Evolutionary conservation across 2,329 filamentous ascomycete genomes (phyloP).

Genomic region (Epichloe scottii): DNA sequence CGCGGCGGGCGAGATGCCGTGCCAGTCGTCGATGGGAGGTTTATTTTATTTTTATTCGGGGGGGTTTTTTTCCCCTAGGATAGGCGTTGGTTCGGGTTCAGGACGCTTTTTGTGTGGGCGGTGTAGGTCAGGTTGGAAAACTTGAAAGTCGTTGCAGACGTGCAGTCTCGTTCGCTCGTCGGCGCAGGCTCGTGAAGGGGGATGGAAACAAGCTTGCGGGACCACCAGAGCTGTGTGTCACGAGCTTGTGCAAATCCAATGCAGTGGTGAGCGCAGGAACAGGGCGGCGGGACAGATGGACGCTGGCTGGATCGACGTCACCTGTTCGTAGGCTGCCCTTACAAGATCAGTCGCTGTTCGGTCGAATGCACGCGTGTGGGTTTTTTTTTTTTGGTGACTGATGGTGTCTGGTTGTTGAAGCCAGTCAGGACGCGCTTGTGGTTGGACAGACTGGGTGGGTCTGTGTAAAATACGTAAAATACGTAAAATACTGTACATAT

Average conservation of each 20-base stretch:
- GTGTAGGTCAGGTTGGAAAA: neutral
- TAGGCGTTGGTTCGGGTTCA: neutral
- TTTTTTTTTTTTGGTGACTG: neutral
- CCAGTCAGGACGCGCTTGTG: constrained; percentile 3
- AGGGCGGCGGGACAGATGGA: neutral
- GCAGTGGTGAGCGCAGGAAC: neutral
- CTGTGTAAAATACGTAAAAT: neutral
- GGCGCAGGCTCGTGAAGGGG: too few species aligned
- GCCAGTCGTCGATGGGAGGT: constrained; percentile 4
- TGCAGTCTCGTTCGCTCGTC: neutral
- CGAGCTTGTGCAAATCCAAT: neutral
- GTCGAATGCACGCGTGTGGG: constrained; percentile 4
- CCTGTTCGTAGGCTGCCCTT: constrained; percentile 1
- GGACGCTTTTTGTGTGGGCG: neutral
- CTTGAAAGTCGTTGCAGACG: neutral
- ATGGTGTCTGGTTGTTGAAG: constrained; percentile 2
- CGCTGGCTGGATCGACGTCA: constrained; percentile 4
- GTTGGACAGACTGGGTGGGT: constrained; percentile 4
- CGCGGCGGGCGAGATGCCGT: constrained; percentile 13
- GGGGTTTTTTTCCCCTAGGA: neutral
- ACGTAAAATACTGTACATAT: too few species aligned
- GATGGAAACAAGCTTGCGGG: neutral
- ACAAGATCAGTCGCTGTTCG: neutral
- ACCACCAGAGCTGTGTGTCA: neutral
- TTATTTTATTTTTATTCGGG: neutral